Base-by-base conservation (phyloP, 768 basidiomycete genomes). In the Lepiota venenata region DNA sequence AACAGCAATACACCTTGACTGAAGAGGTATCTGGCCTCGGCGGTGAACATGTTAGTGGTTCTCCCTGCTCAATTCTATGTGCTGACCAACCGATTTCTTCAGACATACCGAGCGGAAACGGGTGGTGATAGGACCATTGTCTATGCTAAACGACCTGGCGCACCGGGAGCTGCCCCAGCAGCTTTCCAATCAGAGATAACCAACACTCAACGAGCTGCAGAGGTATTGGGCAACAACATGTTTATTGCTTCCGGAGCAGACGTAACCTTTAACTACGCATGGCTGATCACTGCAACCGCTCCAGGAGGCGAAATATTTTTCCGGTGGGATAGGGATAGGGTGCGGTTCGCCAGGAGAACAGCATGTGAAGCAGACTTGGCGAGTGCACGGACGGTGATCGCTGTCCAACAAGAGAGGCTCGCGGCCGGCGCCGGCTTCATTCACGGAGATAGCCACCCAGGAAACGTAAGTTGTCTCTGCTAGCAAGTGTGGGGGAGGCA, bases 231-330 rank as follows among this genome's bases (percentile, higher is more conserved):
- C 6, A 52, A 42, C 41, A 20, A 29, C 3, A 29, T 52, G 16
- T 52, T 16, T 6, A 20, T 43, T 20, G 29, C 18, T 9, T 20
- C 42, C 1, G 50, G 50, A 7, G 15, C 16, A 11, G 29, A 36
- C n/a, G 32, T 4, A 8, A 42, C 20, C 10, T n/a, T n/a, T n/a
- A 29, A 35, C 12, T 52, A 36, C 42, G 15, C 6, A 4, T 52
- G 50, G 50, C 35, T 52, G 4, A 44, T 52, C 29, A 52, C 50
- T 8, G 50, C 12, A 43, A 20, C 50, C 21, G 43, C 43, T 41
- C 42, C 50, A 36, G 50, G 40, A 36, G 50, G 50, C 4, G 41
- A 52, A n/a, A 10, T 52, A 5, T 43, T 25, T 5, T 14, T 3
- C 4, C n/a, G 50, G 29, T 52, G 42, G 50, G 20, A 36, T 20